phyloP scores from a whole-genome alignment of 177 flowering plant genomes.

The Vitis hybrid region DNA sequence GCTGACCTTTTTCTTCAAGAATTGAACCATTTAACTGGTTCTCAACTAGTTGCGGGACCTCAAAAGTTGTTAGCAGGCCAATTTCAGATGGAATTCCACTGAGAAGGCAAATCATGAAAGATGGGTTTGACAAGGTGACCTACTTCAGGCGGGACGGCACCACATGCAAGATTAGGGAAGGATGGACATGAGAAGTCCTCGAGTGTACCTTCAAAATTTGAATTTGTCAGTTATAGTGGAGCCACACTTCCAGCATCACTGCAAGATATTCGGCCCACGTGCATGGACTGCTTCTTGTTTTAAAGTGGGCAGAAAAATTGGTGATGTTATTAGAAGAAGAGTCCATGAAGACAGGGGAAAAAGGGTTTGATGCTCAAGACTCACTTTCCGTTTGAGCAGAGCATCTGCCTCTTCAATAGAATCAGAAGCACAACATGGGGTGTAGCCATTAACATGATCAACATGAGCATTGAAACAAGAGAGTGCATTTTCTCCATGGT shows the following conservation, averaged over 20 bases:
- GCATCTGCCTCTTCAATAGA: slow-evolving; percentile 9
- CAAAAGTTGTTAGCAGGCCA: slow-evolving; percentile 14
- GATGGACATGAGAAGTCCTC: slow-evolving; percentile 13
- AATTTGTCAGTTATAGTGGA: slow-evolving; percentile 8
- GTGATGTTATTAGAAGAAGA: background rate
- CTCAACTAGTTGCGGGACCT: background rate
- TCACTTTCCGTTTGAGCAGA: slow-evolving; percentile 22
- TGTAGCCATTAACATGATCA: background rate
- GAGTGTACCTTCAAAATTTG: slow-evolving; percentile 19
- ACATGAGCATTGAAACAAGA: too few relatives aligned
- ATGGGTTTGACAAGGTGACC: slow-evolving; percentile 11
- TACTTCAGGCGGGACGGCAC: slow-evolving; percentile 17
- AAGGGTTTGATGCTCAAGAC: background rate
- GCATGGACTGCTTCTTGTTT: slow-evolving; percentile 6
- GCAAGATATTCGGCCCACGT: slow-evolving; percentile 23
- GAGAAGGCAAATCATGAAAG: slow-evolving; percentile 19
- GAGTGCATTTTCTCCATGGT: too few relatives aligned
- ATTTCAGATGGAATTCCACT: slow-evolving; percentile 25
- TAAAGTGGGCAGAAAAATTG: too few relatives aligned
- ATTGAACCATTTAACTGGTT: slow-evolving; percentile 23
- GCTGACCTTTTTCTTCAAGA: slow-evolving; percentile 18
- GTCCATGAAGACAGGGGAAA: slow-evolving; percentile 10
- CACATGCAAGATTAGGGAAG: slow-evolving; percentile 9
- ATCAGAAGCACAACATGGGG: background rate
- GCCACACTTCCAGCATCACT: slow-evolving; percentile 5